A percentile compares a stretch with the other conserved stretches of the same genome.
Evolutionary conservation across 2,329 filamentous ascomycete species (phyloP).

Genomic region (Claviceps purpurea): DNA sequence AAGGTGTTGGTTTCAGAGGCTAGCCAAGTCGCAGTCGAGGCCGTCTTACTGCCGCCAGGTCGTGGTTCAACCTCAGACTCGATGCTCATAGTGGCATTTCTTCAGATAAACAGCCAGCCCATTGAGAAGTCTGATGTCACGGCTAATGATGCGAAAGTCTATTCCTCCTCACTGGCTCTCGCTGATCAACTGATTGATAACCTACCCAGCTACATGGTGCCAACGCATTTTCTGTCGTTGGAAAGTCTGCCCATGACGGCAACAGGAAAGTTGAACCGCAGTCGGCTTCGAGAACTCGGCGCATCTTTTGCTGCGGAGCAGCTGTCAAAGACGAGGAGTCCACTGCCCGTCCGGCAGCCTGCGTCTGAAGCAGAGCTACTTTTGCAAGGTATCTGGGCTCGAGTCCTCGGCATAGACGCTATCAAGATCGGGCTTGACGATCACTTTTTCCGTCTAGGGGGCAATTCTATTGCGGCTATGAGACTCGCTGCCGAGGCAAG

Average conservation of each 20-base stretch:
- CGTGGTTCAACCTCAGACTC: too few relatives aligned
- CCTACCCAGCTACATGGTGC: slow-evolving; percentile 9
- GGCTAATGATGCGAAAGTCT: neutral
- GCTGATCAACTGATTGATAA: slow-evolving; percentile 2
- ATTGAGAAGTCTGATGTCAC: neutral
- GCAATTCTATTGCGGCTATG: slow-evolving; percentile 17
- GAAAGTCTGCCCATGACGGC: slow-evolving; percentile 5
- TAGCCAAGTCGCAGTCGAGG: neutral
- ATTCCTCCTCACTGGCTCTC: neutral
- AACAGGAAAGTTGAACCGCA: slow-evolving; percentile 7
- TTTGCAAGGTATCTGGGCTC: slow-evolving; percentile 7
- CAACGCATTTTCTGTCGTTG: slow-evolving; percentile 7
- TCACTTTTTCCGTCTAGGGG: slow-evolving; percentile 17
- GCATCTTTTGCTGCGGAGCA: neutral
- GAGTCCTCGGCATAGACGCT: slow-evolving; percentile 22
- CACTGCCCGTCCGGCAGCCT: neutral
- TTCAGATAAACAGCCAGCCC: neutral
- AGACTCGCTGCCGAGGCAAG: slow-evolving; percentile 9
- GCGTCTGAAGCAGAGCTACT: neutral
- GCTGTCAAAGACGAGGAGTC: neutral
- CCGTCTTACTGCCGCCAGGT: neutral
- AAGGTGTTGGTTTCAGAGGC: neutral
- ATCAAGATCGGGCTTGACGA: slow-evolving; percentile 4
- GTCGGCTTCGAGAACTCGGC: slow-evolving; percentile 5
- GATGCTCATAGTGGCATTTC: neutral